Evolutionary conservation across 169 alveolate genomes (phyloP), one percentile per base, ranked within the genome.

Genomic region (Babesia ovata): DNA sequence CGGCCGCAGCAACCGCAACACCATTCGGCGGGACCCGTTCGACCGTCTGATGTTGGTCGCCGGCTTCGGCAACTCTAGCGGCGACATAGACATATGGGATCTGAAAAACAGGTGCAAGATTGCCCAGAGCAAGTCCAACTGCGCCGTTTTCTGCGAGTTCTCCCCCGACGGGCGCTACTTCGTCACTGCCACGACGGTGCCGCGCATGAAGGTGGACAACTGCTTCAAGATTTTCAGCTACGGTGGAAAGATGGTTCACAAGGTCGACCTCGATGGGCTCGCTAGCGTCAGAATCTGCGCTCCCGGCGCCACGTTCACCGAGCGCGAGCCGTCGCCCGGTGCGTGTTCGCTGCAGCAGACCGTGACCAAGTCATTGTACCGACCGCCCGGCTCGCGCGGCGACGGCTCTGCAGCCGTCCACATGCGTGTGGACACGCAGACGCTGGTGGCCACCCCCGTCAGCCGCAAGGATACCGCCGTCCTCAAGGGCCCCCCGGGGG

Each of bases 61-160:
- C 36, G 98, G 98, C 11, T 95, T 95, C 79, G 98, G 98, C 17
- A 95, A 95, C 71, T 63, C 93, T 62, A 88, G 93, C 66, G 98
- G 98, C 42, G 97, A 93, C 26, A 91, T 95, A 29, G 95, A 94
- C 69, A 79, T 95, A 21, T 95, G 97, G 97, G 93, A 94, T 62
- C 63, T 93, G 39, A 75, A 90, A 46, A 82, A 36, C 7, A 50
- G 83, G 33, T 69, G 76, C 29, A 92, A 91, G 69, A 61, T 93
- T 0, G 94, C 91, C 45, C 86, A 79, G 66, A 79, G 87, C 21
- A 85, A 72, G 73, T 72, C 85, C 22, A 85, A 86, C 0, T 91
- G 94, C 73, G 86, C 94, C 14, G 94, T 91, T 17, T 54, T 76
- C 28, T 87, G 94, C 71, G 94, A 87, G 60, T 91, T 87, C 70